A percentile compares a stretch with the other conserved stretches of the same genome.
These are phyloP conservation scores for Areca catechu DNA, from an alignment of 176 grass and related monocot species.

Conservation along the genomic window DNA sequence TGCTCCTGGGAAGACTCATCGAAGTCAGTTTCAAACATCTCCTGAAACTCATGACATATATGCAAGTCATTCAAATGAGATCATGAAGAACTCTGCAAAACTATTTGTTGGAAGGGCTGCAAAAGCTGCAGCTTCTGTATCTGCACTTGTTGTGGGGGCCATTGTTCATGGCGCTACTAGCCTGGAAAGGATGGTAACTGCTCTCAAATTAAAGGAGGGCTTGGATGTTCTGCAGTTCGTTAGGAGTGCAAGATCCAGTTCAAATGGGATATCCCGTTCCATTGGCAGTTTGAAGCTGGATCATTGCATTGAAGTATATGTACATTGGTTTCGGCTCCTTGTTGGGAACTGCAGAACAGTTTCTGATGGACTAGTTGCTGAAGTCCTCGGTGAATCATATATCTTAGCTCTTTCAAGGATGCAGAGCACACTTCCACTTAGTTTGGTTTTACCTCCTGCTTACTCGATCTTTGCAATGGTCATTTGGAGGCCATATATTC, in stretches of 20 bases:
- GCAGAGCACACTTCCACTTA: constrained; percentile 71
- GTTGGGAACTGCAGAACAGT: constrained; percentile 82
- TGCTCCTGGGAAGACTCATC: constrained; percentile 62
- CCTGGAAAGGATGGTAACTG: constrained; percentile 71
- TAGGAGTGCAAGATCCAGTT: constrained; percentile 52
- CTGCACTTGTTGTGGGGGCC: constrained; percentile 79
- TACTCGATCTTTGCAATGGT: constrained; percentile 96
- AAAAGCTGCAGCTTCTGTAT: constrained; percentile 80
- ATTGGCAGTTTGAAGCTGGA: constrained; percentile 53
- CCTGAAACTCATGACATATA: constrained; percentile 74
- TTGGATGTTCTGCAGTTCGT: constrained; percentile 73
- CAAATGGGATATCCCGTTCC: constrained; percentile 66
- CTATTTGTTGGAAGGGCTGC: constrained; percentile 48
- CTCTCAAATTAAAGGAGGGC: constrained; percentile 85
- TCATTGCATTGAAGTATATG: constrained; percentile 54
- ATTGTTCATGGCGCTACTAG: constrained; percentile 74
- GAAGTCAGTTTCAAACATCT: constrained; percentile 86
- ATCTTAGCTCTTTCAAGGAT: constrained; percentile 82
- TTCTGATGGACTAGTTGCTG: constrained; percentile 76
- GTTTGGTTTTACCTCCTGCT: constrained; percentile 56
- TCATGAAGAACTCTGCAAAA: constrained; percentile 53
- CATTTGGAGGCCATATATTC: constrained; percentile 78
- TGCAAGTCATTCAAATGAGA: constrained; percentile 68
- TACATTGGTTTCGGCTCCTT: constrained; percentile 88
- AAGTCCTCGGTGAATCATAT: constrained; percentile 88